Percentiles rank a stretch among this genome's conserved stretches.
Evolutionary conservation across 2,329 filamentous ascomycete species (phyloP).

Genomic region (Exophiala phaeomuriformis): DNA sequence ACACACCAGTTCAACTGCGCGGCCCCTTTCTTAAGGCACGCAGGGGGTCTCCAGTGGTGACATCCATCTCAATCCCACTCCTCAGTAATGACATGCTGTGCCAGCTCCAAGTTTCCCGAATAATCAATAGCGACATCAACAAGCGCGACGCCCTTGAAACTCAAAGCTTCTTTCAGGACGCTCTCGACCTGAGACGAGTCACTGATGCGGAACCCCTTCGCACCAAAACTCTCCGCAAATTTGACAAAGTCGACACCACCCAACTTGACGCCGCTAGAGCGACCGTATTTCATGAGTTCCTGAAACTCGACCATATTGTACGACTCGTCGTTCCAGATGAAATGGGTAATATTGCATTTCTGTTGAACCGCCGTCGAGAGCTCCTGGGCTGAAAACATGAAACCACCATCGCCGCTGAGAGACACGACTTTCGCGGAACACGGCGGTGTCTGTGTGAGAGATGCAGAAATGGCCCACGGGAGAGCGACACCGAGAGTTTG

Average conservation of each 20-base stretch:
- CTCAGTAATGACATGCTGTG: conserved; percentile 34
- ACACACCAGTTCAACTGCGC: too few species aligned
- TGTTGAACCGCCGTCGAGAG: conserved; percentile 43
- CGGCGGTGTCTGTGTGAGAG: conserved; percentile 38
- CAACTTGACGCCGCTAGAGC: conserved; percentile 39
- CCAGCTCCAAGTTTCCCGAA: conserved; percentile 37
- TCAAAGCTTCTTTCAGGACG: conserved; percentile 41
- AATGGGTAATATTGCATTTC: conserved; percentile 45
- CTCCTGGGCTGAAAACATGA: conserved; percentile 45
- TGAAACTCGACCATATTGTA: conserved; percentile 50
- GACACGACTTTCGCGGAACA: conserved; percentile 41
- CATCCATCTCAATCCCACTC: conserved; percentile 12
- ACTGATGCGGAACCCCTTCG: conserved; percentile 39
- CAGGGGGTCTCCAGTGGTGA: neutral
- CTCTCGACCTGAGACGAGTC: conserved; percentile 36
- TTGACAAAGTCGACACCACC: conserved; percentile 45
- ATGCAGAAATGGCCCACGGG: conserved; percentile 45
- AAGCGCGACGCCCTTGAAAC: conserved; percentile 38
- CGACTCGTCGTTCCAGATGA: conserved; percentile 45
- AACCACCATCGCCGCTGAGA: conserved; percentile 44
- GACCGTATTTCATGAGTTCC: conserved; percentile 45
- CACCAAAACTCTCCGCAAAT: conserved; percentile 43
- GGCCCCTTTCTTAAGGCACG: too few species aligned
- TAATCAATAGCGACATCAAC: conserved; percentile 46
- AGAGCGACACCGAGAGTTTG: conserved; percentile 45